Evolutionary conservation across 805 yeast genomes (phyloP), one percentile per base, ranked within the genome.

Genomic region (Pichia deserticola): DNA sequence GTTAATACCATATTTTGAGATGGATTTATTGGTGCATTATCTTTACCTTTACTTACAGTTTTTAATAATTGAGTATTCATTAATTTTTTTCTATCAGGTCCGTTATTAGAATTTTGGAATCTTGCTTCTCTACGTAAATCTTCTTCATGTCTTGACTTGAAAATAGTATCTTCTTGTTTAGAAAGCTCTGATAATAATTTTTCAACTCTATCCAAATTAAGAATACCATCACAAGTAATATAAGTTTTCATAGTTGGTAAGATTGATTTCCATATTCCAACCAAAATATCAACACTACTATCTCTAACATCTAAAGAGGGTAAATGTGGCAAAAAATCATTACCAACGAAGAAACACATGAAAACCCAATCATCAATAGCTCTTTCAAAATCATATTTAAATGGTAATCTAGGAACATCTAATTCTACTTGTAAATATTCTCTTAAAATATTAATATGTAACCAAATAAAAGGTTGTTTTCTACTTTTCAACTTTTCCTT

Each of bases 281-380:
- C 83, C 48, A 93, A 69, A 28, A 78, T 72, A 61, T 92, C 97
- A 60, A 93, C 86, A 57, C 97, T 90, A 61, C 88, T 87, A 66
- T 93, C 98, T 58, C 99, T 80, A 40, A 93, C 97, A 60, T 92
- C 97, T 49, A 93, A 75, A 33, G 95, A 82, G 5, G 99, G 98
- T 57, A 93, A 71, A 68, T 92, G 98, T 1, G 99, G 99, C 60
- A 93, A 72, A 75, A 93, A 93, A 79, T 93, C 99, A 64, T 93
- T 93, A 67, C 99, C 99, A 55, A 92, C 95, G 63, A 93, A 93
- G 72, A 93, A 93, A 76, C 98, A 92, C 90, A 93, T 85, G 58
- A 93, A 93, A 13, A 93, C 89, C 99, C 99, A 93, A 68, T 93
- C 99, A 64, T 93, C 99, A 53, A 93, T 84, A 2, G 98, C 97